Evolutionary conservation across 1,284 basidiomycete species (phyloP), one percentile per base, ranked within the genome.

Genomic region (Cerrena zonata): DNA sequence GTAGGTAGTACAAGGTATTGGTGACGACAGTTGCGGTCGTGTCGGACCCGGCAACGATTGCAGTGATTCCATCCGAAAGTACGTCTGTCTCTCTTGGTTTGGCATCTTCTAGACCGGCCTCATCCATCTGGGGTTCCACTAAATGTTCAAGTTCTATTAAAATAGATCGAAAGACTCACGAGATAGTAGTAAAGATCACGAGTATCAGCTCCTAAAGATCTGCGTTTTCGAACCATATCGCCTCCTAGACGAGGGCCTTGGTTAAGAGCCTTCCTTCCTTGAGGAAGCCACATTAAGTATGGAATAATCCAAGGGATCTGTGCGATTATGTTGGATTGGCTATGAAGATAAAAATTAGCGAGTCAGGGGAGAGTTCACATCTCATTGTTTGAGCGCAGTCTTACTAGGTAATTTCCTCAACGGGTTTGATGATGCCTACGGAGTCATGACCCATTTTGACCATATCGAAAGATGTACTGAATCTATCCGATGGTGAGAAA

Each of bases 111-210:
- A 36, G 50, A 48, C 56, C 54, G 45, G 36, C 7, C 12, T 5
- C 19, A 38, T n/a, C n/a, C n/a, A 12, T 22, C 19, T 12, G 25
- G 7, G 23, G n/a, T 22, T 7, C 12, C 2, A n/a, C 2, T 34
- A n/a, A n/a, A n/a, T n/a, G n/a, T n/a, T n/a, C n/a, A n/a, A n/a
- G n/a, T n/a, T 11, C 23, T 21, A 18, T 19, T 10, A n/a, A 23
- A 40, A 23, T 2, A 34, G 22, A 19, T 24, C 23, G 7, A 10
- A 47, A 7, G 21, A 52, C 61, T 38, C 38, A 67, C 66, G 15
- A 68, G 55, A 46, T 65, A 57, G 36, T 67, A 61, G 42, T 64
- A 66, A 5, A 69, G 44, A 37, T 69, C 67, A n/a, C 44, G 45
- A 25, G 7, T 15, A 11, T 7, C 47, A n/a, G n/a, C n/a, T n/a